Evolutionary conservation across 2,329 filamentous ascomycete genomes (phyloP).

Genomic region (Orbilia blumenaviensis): DNA sequence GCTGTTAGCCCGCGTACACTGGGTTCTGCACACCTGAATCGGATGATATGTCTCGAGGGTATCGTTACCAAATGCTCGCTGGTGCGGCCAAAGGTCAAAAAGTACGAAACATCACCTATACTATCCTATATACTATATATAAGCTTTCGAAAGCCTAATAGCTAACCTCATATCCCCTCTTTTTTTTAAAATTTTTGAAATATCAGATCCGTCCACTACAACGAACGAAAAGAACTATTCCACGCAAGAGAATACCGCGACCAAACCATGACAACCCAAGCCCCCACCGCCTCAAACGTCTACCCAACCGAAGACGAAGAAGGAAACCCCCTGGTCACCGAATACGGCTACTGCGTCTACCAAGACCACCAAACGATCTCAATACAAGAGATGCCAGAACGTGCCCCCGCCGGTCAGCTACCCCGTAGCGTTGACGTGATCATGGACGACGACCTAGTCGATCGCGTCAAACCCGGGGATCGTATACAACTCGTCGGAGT

Average conservation of each 20-base stretch:
- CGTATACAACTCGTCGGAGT: slow-evolving; percentile 96
- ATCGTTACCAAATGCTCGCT: slow-evolving; percentile 97
- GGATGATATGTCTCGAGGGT: slow-evolving; percentile 96
- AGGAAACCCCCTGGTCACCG: slow-evolving; percentile 88
- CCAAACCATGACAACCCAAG: slow-evolving; percentile 93
- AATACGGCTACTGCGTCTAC: slow-evolving; percentile 96
- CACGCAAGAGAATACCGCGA: slow-evolving; percentile 90
- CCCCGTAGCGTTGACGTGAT: slow-evolving; percentile 96
- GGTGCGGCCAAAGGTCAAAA: slow-evolving; percentile 95
- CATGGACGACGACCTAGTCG: slow-evolving; percentile 94
- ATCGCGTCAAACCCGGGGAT: slow-evolving; percentile 93
- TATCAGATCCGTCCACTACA: slow-evolving; percentile 87
- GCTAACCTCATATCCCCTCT: neutral
- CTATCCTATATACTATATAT: neutral
- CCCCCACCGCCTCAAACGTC: slow-evolving; percentile 76
- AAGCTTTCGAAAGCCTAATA: neutral
- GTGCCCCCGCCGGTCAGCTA: slow-evolving; percentile 92
- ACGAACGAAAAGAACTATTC: slow-evolving; percentile 84
- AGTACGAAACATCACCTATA: too few species aligned
- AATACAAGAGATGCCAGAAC: slow-evolving; percentile 98
- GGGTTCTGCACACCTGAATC: slow-evolving; percentile 87
- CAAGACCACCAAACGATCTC: slow-evolving; percentile 97
- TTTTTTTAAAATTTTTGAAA: too few species aligned
- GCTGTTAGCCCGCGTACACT: slow-evolving; percentile 93
- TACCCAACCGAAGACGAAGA: slow-evolving; percentile 68